Percentiles rank a stretch among this genome's conserved stretches.
These are phyloP conservation scores for Amanita thiersii DNA, from an alignment of 768 basidiomycete species.

Conservation along the genomic window DNA sequence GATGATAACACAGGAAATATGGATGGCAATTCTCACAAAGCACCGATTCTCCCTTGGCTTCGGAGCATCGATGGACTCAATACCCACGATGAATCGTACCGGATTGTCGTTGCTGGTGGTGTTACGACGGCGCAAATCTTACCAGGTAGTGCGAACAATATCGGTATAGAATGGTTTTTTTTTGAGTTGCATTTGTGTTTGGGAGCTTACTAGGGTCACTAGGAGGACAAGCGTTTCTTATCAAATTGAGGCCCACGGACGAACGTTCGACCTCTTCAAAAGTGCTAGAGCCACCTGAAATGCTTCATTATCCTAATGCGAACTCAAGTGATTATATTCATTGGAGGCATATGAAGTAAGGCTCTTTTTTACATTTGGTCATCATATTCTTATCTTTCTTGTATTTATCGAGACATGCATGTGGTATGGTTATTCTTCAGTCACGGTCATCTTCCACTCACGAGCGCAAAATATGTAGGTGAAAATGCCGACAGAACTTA, in stretches of 20 bases:
- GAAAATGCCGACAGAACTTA: constrained; percentile 49
- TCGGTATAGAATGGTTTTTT: constrained; percentile 28
- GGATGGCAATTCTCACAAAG: constrained; percentile 49
- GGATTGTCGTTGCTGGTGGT: constrained; percentile 48
- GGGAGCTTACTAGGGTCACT: background rate
- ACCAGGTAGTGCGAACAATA: constrained; percentile 51
- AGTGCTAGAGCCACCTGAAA: constrained; percentile 67
- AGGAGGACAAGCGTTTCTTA: constrained; percentile 75
- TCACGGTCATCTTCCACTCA: background rate
- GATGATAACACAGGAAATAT: constrained; percentile 24
- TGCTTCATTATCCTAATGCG: constrained; percentile 30
- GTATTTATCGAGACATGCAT: constrained; percentile 54
- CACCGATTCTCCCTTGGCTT: constrained; percentile 44
- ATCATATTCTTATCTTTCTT: constrained; percentile 3
- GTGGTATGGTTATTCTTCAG: constrained; percentile 22
- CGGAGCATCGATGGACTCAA: constrained; percentile 62
- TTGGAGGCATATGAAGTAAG: constrained; percentile 75
- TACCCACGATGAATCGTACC: constrained; percentile 55
- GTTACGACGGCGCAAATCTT: constrained; percentile 63
- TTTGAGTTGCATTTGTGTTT: no score
- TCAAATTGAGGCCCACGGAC: constrained; percentile 64
- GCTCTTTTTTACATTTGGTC: background rate
- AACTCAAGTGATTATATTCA: constrained; percentile 27
- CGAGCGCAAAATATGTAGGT: no score
- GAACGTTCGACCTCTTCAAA: constrained; percentile 63